Base-by-base conservation (phyloP, 225 moss, liverwort and hornwort genomes). In the Bryum argenteum region DNA sequence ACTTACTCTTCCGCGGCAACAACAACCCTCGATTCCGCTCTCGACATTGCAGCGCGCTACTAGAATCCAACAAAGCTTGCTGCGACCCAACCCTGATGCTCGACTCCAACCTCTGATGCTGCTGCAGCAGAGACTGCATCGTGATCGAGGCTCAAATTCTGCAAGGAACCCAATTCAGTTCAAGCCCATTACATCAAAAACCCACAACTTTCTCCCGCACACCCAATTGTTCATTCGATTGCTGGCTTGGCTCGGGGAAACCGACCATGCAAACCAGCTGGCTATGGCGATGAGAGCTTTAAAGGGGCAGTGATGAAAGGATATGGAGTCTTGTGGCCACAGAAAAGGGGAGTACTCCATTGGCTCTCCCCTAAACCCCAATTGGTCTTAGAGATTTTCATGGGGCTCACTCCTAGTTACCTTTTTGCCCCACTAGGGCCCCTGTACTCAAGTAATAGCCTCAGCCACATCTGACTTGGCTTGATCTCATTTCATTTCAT, bases 301-400 rank as follows among this genome's bases (percentile, higher is more conserved):
- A 37, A 73, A 73, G 58, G 48, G 45, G 48, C 15, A 48, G 48
- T 2, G 48, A 13, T 48, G 48, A 48, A 48, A 48, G 66, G 83
- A 84, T 84, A 84, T 83, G 71, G 67, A 15, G 14, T 54, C 53
- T 26, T 82, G 75, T 78, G 83, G 80, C 58, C 70, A 74, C 73
- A 26, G 14, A 1, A 74, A 77, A 80, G 67, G 42, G 13, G 18
- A 14, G 22, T 21, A 1, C 4, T 5, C 1, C 19, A 80, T 71
- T 70, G 76, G 83, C 56, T 66, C 10, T 0, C 1, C n/a, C 0
- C 26, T 20, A 13, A 45, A 58, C 75, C 63, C 59, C 58, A 11
- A 26, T 45, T 7, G 82, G 8, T 16, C 16, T 33, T 6, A 17
- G 48, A 48, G 48, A 48, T 48, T 48, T 48, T 48, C 48, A 15